Base-by-base conservation (phyloP, 1,284 basidiomycete genomes). In the Cronartium ribicola region DNA sequence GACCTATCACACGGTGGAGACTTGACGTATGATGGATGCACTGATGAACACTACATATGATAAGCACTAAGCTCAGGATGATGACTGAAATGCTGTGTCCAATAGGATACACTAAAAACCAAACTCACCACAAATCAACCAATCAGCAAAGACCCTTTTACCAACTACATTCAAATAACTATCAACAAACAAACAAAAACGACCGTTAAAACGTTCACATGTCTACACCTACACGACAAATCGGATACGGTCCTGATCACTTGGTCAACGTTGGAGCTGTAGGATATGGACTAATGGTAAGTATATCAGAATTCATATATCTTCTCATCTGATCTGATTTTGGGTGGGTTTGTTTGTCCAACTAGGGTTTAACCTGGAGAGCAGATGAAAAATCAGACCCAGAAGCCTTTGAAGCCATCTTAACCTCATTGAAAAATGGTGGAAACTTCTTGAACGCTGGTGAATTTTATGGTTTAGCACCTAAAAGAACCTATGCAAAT, bases 201-300 rank as follows among this genome's bases (percentile, higher is more conserved):
- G n/a, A n/a, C n/a, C n/a, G n/a, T n/a, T n/a, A n/a, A 29, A 29
- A 29, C 29, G 29, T 29, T 29, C 29, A 29, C 29, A 51, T 51
- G 48, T 51, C 48, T 17, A 20, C 4, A 11, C 17, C 17, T 5
- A 51, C 5, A 14, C 57, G 67, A 43, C 17, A 62, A 5, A 10
- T 69, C 46, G 67, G 66, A 41, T 57, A 68, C 29, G 14, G 41
- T 5, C 55, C n/a, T 43, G 66, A 11, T 43, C 22, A 39, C 3
- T 59, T 37, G 11, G 14, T 69, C 22, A 41, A 60, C 36, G 59
- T 71, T 17, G 60, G 44, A 20, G 36, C 62, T 46, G 65, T 71
- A 20, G 69, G 69, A 14, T 71, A 71, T 64, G 69, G 69, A 40
- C 46, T 71, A 14, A 71, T 71, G 69, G 67, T 69, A 41, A 62